Evolutionary conservation across 23 red algal species (phyloP).

Genomic region (Cyanidioschyzon merolae): DNA sequence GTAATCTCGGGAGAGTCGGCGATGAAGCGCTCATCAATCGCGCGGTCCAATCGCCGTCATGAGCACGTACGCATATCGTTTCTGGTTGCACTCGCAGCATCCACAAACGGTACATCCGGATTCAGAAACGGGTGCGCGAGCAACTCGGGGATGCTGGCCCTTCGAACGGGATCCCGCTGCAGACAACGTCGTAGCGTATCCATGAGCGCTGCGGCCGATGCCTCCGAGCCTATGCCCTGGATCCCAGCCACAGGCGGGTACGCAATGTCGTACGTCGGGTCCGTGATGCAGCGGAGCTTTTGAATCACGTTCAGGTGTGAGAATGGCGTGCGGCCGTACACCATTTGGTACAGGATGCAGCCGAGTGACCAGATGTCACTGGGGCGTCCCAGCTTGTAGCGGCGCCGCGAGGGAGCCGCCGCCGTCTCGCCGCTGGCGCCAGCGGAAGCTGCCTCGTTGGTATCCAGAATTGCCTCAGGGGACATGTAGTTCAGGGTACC

Average conservation of each 20-base stretch:
- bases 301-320: slow-evolving; percentile 75
- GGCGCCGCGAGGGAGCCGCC: neutral
- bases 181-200: slow-evolving; percentile 42
- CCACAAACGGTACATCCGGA: neutral
- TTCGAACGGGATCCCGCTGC: slow-evolving; percentile 48
- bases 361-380: slow-evolving; percentile 96
- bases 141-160: slow-evolving; percentile 59
- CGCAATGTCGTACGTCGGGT: slow-evolving; percentile 42
- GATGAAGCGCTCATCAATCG: too few species aligned
- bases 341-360: slow-evolving; percentile 92
- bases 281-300: slow-evolving; percentile 80
- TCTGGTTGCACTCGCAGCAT: too few species aligned
- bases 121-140: slow-evolving; percentile 23
- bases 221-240: slow-evolving; percentile 3
- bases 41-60: too few species aligned
- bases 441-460: neutral
- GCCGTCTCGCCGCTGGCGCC: neutral
- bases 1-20: too few species aligned
- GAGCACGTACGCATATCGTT: too few species aligned
- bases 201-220: slow-evolving; percentile 21
- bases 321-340: slow-evolving; percentile 80
- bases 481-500: slow-evolving; percentile 99
- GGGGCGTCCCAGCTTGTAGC: slow-evolving; percentile 62
- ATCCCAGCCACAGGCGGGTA: slow-evolving; percentile 20
- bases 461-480: slow-evolving; percentile 61